These are phyloP conservation scores for Annulohypoxylon bovei DNA, from an alignment of 495 filamentous ascomycete genomes.

Conservation along the genomic window DNA sequence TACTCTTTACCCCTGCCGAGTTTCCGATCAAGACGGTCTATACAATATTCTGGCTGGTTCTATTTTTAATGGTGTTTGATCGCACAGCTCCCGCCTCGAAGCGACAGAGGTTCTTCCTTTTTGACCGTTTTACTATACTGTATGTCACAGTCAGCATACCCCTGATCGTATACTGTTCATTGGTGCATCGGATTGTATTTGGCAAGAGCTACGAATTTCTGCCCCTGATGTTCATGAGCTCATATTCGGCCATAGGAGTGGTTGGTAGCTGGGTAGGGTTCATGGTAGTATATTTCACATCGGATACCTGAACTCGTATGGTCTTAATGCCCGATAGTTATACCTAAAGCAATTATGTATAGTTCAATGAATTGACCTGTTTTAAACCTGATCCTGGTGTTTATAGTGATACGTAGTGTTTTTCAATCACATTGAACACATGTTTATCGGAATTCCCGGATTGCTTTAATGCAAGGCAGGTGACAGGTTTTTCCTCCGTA, in stretches of 20 bases:
- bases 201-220: constrained; percentile 87
- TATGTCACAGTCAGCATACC: constrained; percentile 91
- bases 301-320: constrained; percentile 48
- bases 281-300: constrained; percentile 89
- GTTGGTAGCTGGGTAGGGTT: constrained; percentile 97
- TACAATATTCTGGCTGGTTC: constrained; percentile 88
- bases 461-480: constrained; percentile 37
- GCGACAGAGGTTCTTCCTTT: constrained; percentile 79
- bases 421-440: constrained; percentile 4
- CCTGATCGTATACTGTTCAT: constrained; percentile 85
- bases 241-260: constrained; percentile 94
- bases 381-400: background rate
- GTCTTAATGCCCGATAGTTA: background rate
- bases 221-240: constrained; percentile 96
- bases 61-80: constrained; percentile 89
- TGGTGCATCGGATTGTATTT: constrained; percentile 84
- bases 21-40: constrained; percentile 94
- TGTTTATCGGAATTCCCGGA: constrained; percentile 26
- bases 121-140: constrained; percentile 88
- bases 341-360: constrained; percentile 22
- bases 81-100: constrained; percentile 82
- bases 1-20: constrained; percentile 90
- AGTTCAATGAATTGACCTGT: constrained; percentile 18
- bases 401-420: constrained; percentile 5
- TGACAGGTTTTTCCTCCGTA: constrained; percentile 26